A percentile compares a stretch with the other conserved stretches of the same genome.
phyloP scores from a whole-genome alignment of 257 asterid genomes.

The Gentiana dahurica region DNA sequence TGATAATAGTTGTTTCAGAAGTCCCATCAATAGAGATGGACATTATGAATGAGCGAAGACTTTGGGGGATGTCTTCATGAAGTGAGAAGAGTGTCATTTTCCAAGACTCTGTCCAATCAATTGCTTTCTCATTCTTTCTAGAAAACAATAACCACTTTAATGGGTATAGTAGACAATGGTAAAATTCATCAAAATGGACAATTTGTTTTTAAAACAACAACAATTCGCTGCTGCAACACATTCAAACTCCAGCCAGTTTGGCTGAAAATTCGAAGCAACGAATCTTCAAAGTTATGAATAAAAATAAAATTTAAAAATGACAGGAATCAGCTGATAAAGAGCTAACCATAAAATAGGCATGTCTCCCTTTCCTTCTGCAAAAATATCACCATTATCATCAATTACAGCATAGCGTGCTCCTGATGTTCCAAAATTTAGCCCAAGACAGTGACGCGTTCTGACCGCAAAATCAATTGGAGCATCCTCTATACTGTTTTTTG shows the following conservation, averaged over 20 bases:
- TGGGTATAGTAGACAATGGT: not conserved
- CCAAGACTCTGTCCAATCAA: constrained; percentile 86
- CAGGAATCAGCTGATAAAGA: not conserved
- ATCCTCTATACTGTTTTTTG: constrained; percentile 15
- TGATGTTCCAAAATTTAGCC: constrained; percentile 92
- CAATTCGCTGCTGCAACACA: too few relatives aligned
- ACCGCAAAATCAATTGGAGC: constrained; percentile 18
- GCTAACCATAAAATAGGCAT: constrained; percentile 52
- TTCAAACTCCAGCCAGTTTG: too few relatives aligned
- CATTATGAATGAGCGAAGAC: constrained; percentile 40
- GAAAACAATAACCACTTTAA: constrained; percentile 32
- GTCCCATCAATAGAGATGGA: constrained; percentile 88
- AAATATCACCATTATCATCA: constrained; percentile 40
- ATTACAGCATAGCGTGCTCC: constrained; percentile 81
- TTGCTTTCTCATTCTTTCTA: constrained; percentile 67
- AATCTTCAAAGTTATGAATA: too few relatives aligned
- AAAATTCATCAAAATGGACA: too few relatives aligned
- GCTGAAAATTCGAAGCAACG: too few relatives aligned
- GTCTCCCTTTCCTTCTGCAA: constrained; percentile 68
- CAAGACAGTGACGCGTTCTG: constrained; percentile 57
- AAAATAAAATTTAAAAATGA: too few relatives aligned
- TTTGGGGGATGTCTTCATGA: constrained; percentile 58
- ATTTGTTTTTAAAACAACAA: not conserved
- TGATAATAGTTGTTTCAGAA: constrained; percentile 76
- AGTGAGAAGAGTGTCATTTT: constrained; percentile 58